Evolutionary conservation across 2,329 filamentous ascomycete species (phyloP), one percentile per base, ranked within the genome.

Genomic region (Cladosporium sp.): DNA sequence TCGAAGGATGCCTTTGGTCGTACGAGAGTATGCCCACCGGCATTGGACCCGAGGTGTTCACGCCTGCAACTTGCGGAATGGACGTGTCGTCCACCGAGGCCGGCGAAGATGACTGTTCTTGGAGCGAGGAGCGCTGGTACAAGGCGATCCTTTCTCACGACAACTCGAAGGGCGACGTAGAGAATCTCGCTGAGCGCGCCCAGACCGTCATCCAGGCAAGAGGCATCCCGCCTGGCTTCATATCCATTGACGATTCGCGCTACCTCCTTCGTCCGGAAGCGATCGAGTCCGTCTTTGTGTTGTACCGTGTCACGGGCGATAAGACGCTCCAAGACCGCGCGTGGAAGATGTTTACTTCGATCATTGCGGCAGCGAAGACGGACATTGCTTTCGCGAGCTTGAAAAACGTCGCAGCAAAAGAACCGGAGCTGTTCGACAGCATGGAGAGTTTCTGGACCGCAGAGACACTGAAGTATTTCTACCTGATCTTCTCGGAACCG

Each of bases 401-500:
- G 52, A 72, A 77, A 54, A 85, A 89, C 61, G 83, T 89, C 22
- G 85, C 79, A 10, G n/a, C 68, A 71, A 54, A 68, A 63, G 11
- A 73, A 73, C 4, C 60, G 60, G 38, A 53, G 50, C 35, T 53
- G 10, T 61, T 75, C 53, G 82, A 87, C 63, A 78, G 77, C 48
- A 87, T 88, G 85, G 85, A 89, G 73, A 86, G 83, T 56, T 89
- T 88, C 66, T 89, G 85, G 84, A 73, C 86, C 35, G 81, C 81
- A 1, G 82, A 85, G 69, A 85, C 82, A 58, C 68, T 85, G 48
- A 85, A 85, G 66, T 85, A 85, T 66, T 84, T 84, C 58, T 85
- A 81, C 56, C 68, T 86, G 52, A 74, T 83, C 8, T 85, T 84
- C 62, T 74, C 74, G 32, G 80, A 83, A 38, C 81, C 80, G 54